Conservation (phyloP, 192 early-diverging fungal species). For the Coemansia sp. region DNA sequence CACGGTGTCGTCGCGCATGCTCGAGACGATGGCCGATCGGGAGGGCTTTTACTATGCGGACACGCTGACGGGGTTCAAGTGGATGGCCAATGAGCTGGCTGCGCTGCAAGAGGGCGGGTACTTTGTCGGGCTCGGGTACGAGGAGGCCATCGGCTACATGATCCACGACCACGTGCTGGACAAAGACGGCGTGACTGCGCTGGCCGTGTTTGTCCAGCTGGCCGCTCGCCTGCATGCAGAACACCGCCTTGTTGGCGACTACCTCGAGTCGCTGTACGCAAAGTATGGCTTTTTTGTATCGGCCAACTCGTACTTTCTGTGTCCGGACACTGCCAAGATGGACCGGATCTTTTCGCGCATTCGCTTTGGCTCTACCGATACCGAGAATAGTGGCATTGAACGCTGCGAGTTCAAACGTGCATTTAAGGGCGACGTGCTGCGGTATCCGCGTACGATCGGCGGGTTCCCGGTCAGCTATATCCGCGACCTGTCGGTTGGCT, state of each 20-base stretch:
- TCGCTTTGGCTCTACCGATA: slow-evolving; percentile 46
- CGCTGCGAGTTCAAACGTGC: slow-evolving; percentile 19
- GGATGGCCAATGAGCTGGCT: slow-evolving; percentile 83
- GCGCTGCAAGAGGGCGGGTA: slow-evolving; percentile 64
- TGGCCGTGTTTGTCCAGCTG: slow-evolving; percentile 77
- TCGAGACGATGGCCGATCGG: slow-evolving; percentile 64
- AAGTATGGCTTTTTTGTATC: slow-evolving; percentile 83
- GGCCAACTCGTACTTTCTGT: slow-evolving; percentile 86
- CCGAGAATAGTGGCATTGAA: slow-evolving; percentile 10
- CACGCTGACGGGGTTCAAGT: slow-evolving; percentile 96
- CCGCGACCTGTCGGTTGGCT: slow-evolving; percentile 87
- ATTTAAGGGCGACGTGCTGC: slow-evolving; percentile 44
- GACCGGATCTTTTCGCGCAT: slow-evolving; percentile 76
- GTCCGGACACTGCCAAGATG: slow-evolving; percentile 70
- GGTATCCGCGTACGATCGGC: slow-evolving; percentile 72
- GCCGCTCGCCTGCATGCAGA: slow-evolving; percentile 63
- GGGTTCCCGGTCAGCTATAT: slow-evolving; percentile 65
- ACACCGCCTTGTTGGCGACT: slow-evolving; percentile 60
- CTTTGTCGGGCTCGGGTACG: slow-evolving; percentile 80
- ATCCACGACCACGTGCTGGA: slow-evolving; percentile 74
- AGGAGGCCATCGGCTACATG: slow-evolving; percentile 95
- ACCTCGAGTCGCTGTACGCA: slow-evolving; percentile 72
- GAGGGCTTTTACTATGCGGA: slow-evolving; percentile 86
- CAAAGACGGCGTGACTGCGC: slow-evolving; percentile 90
- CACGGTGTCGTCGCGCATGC: slow-evolving; percentile 86